Base-by-base conservation (phyloP, 768 basidiomycete genomes). In the Kwoniella sp. region DNA sequence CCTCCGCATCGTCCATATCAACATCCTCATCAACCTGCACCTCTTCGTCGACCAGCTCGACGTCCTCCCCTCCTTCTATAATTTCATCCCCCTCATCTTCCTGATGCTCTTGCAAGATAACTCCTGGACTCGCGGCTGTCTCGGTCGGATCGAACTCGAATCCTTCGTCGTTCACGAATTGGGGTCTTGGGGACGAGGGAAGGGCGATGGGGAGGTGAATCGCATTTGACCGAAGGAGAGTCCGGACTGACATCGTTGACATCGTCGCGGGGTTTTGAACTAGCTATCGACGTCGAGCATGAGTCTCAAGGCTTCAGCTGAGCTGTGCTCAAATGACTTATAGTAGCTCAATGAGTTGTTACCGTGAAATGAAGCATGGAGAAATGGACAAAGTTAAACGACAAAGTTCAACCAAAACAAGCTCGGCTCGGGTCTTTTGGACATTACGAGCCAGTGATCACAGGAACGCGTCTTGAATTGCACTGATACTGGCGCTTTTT, bases 1-100 rank as follows among this genome's bases (percentile, higher is more conserved):
- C 61, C 29, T 67, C 37, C 55, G 57, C 45, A 41, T 73, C 47
- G 55, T 67, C 64, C 67, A 75, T 45, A 38, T 76, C 34, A 47
- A 73, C 45, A 41, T 78, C 34, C 55, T 72, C 50, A 55, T 70
- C 57, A 30, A 57, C 34, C 69, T 77, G 60, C 61, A 70, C 57
- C 22, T 54, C 23, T 63, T 67, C 38, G 55, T 58, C 17, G 11
- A 59, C 51, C 47, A 65, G 34, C 34, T 61, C 66, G 20, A 54
- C 65, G 11, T 54, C 64, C n/a, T 59, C 57, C 41, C 38, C 64
- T 20, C 28, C 55, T 17, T 65, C 58, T 50, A 28, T 25, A n/a
- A 57, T 54, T 15, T 41, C 58, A n/a, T 47, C 65, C 34, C 50
- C 56, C 23, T 64, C 45, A 3, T 64, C 45, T 26, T 25, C 25